phyloP scores from a whole-genome alignment of 2,329 filamentous ascomycete genomes.

The Aspergillus transmontanensis region DNA sequence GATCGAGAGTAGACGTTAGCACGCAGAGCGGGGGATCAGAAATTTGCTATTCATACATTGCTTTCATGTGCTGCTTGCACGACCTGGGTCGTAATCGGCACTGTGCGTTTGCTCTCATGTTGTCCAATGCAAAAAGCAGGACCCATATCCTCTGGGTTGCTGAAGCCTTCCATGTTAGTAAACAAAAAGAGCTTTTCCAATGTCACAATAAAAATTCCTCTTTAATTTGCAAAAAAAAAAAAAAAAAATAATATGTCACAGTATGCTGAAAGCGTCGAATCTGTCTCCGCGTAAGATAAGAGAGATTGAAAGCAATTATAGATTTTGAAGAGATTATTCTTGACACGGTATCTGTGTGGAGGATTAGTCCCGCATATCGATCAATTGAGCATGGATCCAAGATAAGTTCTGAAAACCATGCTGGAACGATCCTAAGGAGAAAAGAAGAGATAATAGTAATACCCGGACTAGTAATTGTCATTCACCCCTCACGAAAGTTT shows the following conservation, averaged over 20 bases:
- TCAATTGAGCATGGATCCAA: constrained; percentile 9
- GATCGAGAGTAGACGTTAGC: constrained; percentile 13
- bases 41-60: constrained; percentile 45
- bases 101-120: constrained; percentile 58
- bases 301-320: background rate
- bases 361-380: constrained; percentile 17
- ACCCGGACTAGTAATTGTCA: background rate
- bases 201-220: background rate
- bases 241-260: background rate
- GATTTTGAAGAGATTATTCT: constrained; percentile 2
- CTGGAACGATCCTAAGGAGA: background rate
- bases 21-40: background rate
- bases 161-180: constrained; percentile 35
- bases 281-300: background rate
- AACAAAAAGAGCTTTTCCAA: constrained; percentile 1
- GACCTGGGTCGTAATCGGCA: constrained; percentile 52
- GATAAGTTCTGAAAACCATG: constrained; percentile 1
- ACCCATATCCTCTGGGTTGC: constrained; percentile 35
- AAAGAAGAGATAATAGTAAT: background rate
- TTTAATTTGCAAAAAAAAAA: background rate
- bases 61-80: constrained; percentile 60
- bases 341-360: constrained; percentile 13
- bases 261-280: background rate
- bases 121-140: constrained; percentile 63
- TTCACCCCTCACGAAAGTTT: background rate